phyloP scores from a whole-genome alignment of 2,329 filamentous ascomycete genomes.

The Ophiostoma australiae region DNA sequence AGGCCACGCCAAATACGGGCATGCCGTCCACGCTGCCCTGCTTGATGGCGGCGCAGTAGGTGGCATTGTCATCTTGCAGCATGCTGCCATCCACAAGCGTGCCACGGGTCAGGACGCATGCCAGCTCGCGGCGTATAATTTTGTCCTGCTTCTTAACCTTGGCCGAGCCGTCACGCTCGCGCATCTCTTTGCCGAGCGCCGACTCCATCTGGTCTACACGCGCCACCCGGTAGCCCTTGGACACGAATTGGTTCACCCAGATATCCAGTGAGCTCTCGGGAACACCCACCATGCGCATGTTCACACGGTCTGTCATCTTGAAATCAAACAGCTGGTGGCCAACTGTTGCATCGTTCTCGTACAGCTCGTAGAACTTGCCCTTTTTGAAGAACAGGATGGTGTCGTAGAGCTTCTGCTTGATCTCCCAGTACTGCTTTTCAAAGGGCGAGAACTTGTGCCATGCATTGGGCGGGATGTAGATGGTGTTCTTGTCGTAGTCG shows the following conservation, averaged over 20 bases:
- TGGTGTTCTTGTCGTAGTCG: constrained; percentile 83
- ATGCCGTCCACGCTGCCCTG: constrained; percentile 62
- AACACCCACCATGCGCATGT: constrained; percentile 99
- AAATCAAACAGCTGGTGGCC: constrained; percentile 96
- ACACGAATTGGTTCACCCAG: constrained; percentile 98
- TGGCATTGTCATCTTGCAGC: constrained; percentile 97
- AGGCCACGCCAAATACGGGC: constrained; percentile 84
- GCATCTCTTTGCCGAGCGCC: constrained; percentile 94
- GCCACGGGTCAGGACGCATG: constrained; percentile 84
- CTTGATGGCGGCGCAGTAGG: constrained; percentile 93
- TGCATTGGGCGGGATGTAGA: constrained; percentile 80
- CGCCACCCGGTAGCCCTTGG: constrained; percentile 96
- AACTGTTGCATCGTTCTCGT: constrained; percentile 94
- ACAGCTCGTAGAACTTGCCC: constrained; percentile 97
- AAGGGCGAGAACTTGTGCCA: constrained; percentile 86
- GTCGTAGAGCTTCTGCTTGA: constrained; percentile 96
- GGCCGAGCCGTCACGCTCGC: constrained; percentile 68
- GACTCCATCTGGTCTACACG: constrained; percentile 96
- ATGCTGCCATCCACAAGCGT: constrained; percentile 94
- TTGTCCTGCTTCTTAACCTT: constrained; percentile 75
- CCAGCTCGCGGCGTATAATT: constrained; percentile 84
- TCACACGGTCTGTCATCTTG: constrained; percentile 95
- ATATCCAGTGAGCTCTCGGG: constrained; percentile 92
- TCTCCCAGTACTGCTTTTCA: constrained; percentile 98
- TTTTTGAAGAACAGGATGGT: constrained; percentile 99